These are phyloP conservation scores for Coccomyxa sp. DNA, from an alignment of 139 green algal genomes.

Conservation along the genomic window DNA sequence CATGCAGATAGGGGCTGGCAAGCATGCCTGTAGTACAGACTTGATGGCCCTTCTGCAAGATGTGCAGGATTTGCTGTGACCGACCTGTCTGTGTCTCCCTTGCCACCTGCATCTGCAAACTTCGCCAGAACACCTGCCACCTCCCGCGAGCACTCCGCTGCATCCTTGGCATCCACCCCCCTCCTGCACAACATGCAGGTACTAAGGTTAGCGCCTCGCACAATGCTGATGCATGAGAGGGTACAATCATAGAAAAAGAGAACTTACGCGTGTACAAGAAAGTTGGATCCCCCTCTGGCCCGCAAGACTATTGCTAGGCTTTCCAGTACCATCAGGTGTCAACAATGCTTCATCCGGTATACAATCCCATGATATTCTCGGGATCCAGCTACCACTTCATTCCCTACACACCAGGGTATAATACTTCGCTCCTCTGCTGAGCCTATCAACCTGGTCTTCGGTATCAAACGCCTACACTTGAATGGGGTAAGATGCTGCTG, in stretches of 20 bases:
- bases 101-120: conserved; percentile 18
- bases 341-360: too few species aligned
- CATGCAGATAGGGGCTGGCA: neutral
- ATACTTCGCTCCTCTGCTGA: too few species aligned
- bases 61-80: neutral
- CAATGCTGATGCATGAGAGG: neutral
- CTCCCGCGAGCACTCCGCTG: conserved; percentile 33
- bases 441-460: too few species aligned
- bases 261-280: conserved; percentile 45
- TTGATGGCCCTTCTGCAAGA: too few species aligned
- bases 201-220: neutral
- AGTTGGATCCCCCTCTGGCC: conserved; percentile 25
- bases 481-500: too few species aligned
- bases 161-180: conserved; percentile 11
- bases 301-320: conserved; percentile 35
- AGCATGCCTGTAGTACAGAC: neutral
- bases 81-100: conserved; percentile 23
- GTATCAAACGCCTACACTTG: too few species aligned
- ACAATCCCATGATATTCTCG: too few species aligned
- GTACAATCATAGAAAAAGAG: neutral
- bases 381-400: too few species aligned
- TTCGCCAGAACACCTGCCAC: conserved; percentile 17
- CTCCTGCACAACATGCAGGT: conserved; percentile 9
- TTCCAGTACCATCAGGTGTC: too few species aligned
- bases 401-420: too few species aligned